A percentile compares a stretch with the other conserved stretches of the same genome.
phyloP scores from a whole-genome alignment of 208 protist genomes.

The Trypanosoma conorhini region DNA sequence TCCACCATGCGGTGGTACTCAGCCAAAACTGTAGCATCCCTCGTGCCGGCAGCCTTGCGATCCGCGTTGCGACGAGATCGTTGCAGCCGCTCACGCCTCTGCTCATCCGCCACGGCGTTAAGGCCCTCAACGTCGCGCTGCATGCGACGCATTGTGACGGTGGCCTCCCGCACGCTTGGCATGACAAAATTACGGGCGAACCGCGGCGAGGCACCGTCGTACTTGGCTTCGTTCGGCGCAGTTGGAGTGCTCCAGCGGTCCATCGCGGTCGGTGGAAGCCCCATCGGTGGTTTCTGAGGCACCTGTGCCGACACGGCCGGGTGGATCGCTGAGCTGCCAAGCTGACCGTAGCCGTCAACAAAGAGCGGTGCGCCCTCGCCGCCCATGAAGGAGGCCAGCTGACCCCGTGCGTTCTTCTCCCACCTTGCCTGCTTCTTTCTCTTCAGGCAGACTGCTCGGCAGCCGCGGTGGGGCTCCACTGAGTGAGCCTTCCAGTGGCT shows the following conservation, averaged over 20 bases:
- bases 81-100: conserved; percentile 47
- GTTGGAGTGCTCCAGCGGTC: too few species aligned
- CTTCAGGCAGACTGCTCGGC: not conserved
- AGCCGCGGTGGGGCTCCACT: not conserved
- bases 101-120: conserved; percentile 81
- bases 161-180: conserved; percentile 64
- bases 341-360: conserved; percentile 66
- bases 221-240: not conserved
- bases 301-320: not conserved
- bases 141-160: conserved; percentile 62
- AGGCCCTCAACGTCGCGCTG: conserved; percentile 81
- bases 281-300: not conserved
- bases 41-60: conserved; percentile 22
- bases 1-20: conserved; percentile 61
- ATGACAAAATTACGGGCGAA: conserved; percentile 59
- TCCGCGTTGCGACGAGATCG: conserved; percentile 21
- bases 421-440: not conserved
- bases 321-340: conserved; percentile 25
- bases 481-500: not conserved
- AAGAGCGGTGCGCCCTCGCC: conserved; percentile 36
- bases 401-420: not conserved
- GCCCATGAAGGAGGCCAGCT: conserved; percentile 22
- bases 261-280: not conserved
- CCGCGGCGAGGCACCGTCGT: not conserved
- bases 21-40: conserved; percentile 25